Evolutionary conservation across 176 grass and related monocot genomes (phyloP).

Genomic region (Eragrostis curvula): DNA sequence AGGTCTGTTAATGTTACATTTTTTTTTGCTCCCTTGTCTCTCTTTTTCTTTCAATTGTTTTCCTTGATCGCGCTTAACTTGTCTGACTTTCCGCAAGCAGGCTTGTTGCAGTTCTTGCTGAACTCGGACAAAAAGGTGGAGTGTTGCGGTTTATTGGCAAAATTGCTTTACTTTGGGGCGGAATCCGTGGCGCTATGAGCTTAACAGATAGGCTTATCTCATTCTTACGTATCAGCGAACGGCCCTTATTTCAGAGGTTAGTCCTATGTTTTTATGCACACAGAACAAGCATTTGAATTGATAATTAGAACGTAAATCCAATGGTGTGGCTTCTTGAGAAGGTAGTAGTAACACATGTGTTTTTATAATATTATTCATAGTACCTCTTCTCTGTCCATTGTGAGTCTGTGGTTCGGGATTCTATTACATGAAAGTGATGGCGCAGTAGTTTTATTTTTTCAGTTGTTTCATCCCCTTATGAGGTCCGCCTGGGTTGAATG

Average conservation of each 20-base stretch:
- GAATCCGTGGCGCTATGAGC: constrained; percentile 95
- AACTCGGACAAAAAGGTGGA: constrained; percentile 93
- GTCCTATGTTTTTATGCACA: constrained; percentile 31
- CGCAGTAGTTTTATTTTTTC: background rate
- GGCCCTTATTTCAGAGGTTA: constrained; percentile 86
- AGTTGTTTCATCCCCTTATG: background rate
- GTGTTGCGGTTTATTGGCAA: constrained; percentile 85
- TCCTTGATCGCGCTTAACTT: constrained; percentile 11
- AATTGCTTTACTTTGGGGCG: constrained; percentile 93
- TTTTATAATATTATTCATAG: background rate
- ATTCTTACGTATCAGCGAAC: constrained; percentile 83
- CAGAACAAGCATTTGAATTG: background rate
- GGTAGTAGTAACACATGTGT: background rate
- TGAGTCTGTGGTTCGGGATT: too few relatives aligned
- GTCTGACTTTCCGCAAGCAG: constrained; percentile 56
- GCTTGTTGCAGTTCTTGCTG: constrained; percentile 87
- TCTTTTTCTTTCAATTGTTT: constrained; percentile 7
- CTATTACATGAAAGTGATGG: background rate
- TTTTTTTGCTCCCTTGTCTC: constrained; percentile 31
- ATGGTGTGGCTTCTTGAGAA: constrained; percentile 12
- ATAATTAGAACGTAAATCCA: constrained; percentile 13
- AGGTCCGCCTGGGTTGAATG: background rate
- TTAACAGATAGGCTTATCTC: constrained; percentile 88
- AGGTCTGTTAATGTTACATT: constrained; percentile 52
- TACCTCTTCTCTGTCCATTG: background rate